phyloP scores from a whole-genome alignment of 2,329 filamentous ascomycete species.

The Gaeumannomyces sp. region DNA sequence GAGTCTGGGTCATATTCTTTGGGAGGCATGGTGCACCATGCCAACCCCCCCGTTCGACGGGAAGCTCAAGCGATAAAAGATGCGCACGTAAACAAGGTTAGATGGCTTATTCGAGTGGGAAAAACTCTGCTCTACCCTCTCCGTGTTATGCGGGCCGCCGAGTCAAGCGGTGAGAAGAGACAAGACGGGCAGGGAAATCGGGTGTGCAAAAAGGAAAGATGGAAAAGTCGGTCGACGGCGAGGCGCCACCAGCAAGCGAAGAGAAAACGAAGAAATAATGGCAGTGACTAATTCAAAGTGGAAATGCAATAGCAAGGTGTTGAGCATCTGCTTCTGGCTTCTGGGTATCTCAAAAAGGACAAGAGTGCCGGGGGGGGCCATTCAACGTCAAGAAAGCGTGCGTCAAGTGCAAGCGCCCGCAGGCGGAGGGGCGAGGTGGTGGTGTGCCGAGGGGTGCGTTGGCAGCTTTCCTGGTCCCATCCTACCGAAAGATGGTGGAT shows the following conservation, averaged over 20 bases:
- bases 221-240: neutral
- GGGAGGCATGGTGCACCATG: conserved; percentile 23
- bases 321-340: neutral
- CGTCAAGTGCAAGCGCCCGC: too few relatives aligned
- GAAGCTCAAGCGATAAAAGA: neutral
- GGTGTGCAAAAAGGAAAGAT: neutral
- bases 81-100: neutral
- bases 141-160: neutral
- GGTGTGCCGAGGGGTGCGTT: too few relatives aligned
- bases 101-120: neutral
- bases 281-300: neutral
- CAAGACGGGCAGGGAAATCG: neutral
- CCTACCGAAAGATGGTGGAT: too few relatives aligned
- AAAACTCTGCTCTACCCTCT: neutral
- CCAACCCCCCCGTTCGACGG: conserved; percentile 12
- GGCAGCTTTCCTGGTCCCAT: too few relatives aligned
- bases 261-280: neutral
- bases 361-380: neutral
- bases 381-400: too few relatives aligned
- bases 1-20: conserved; percentile 17
- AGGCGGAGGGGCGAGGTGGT: too few relatives aligned
- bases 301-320: neutral
- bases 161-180: neutral
- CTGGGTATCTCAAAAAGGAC: neutral
- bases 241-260: neutral